Evolutionary conservation across 78 protist species (phyloP), one percentile per base, ranked within the genome.

Genomic region (Bodo saltans): DNA sequence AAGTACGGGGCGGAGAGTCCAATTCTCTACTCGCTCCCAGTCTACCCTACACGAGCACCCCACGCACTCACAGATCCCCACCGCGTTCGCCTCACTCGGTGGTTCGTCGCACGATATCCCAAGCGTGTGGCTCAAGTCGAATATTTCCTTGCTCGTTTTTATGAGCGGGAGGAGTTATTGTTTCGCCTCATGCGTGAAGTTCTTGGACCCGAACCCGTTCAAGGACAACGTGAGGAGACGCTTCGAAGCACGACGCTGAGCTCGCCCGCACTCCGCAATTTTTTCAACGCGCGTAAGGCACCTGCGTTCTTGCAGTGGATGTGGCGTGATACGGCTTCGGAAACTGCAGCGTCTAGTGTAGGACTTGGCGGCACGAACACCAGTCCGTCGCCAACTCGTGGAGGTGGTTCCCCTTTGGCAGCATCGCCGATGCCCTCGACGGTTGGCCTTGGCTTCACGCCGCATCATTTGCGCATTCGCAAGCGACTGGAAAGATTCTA

Each of bases 401-500:
- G n/a, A n/a, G n/a, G n/a, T n/a, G n/a, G n/a, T n/a, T n/a, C n/a
- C n/a, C n/a, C n/a, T n/a, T n/a, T n/a, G n/a, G n/a, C n/a, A n/a
- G n/a, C n/a, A n/a, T n/a, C n/a, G n/a, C n/a, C n/a, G n/a, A n/a
- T n/a, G n/a, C n/a, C n/a, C n/a, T n/a, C n/a, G n/a, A n/a, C n/a
- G n/a, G n/a, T n/a, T n/a, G n/a, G n/a, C n/a, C n/a, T n/a, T n/a
- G n/a, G n/a, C n/a, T n/a, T n/a, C n/a, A n/a, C n/a, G n/a, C n/a
- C n/a, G n/a, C n/a, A n/a, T n/a, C n/a, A 47, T 17, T 17, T 23
- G 60, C 60, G 17, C n/a, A 47, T 17, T 27, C 12, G 8, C 41
- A 8, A 76, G 69, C 67, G 81, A 25, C 52, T 76, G 32, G 3
- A 3, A 27, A 23, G 81, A 38, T 76, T 76, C 41, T 76, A 76